phyloP scores from a whole-genome alignment of 495 filamentous ascomycete species.

The Xylaria grammica region DNA sequence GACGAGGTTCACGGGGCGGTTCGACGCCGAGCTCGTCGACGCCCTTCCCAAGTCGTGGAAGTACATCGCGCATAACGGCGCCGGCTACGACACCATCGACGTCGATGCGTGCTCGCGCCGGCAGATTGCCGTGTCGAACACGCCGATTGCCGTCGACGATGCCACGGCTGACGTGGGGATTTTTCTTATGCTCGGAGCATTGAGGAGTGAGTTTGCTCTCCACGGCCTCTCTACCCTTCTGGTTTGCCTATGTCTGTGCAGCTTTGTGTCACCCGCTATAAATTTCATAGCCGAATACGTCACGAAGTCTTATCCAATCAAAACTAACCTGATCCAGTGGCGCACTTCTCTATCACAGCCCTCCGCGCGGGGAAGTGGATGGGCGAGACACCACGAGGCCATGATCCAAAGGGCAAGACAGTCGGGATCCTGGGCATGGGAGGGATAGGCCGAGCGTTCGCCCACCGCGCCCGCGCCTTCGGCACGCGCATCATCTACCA shows the following conservation, averaged over 20 bases:
- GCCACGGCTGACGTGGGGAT: constrained; percentile 75
- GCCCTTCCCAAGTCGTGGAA: constrained; percentile 69
- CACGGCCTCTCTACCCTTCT: background rate
- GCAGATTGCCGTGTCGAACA: constrained; percentile 69
- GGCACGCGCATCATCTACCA: constrained; percentile 75
- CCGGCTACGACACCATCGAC: constrained; percentile 85
- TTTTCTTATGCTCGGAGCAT: constrained; percentile 72
- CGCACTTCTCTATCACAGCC: constrained; percentile 65
- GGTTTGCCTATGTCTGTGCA: background rate
- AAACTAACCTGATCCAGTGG: constrained; percentile 23
- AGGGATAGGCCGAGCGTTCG: constrained; percentile 71
- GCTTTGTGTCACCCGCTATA: background rate
- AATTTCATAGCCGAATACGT: no score
- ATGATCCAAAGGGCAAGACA: constrained; percentile 72
- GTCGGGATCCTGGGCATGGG: constrained; percentile 89
- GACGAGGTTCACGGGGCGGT: constrained; percentile 66
- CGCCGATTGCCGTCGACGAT: constrained; percentile 69
- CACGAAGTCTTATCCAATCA: background rate
- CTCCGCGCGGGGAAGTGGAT: constrained; percentile 66
- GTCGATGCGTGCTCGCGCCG: constrained; percentile 67
- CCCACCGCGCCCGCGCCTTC: constrained; percentile 63
- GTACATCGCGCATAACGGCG: constrained; percentile 86
- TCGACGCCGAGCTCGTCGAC: constrained; percentile 70
- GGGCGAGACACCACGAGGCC: constrained; percentile 54
- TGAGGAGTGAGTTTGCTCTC: constrained; percentile 52